Base-by-base conservation (phyloP, 2,329 filamentous ascomycete genomes). In the Chrysoporthe cubensis region DNA sequence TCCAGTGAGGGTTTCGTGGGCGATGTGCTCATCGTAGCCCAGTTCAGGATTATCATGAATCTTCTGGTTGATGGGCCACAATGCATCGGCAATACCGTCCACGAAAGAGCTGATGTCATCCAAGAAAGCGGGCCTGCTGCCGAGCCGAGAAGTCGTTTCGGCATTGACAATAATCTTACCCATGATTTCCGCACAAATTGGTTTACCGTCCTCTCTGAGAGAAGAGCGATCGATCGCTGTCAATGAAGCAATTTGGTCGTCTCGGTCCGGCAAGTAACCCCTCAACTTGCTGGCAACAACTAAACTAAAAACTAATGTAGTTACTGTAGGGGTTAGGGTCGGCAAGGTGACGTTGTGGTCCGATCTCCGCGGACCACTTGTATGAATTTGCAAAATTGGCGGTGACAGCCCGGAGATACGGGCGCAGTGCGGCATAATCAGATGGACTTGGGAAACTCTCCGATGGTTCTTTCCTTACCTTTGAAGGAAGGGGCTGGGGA, bases 31-130 rank as follows among this genome's bases (percentile, higher is more conserved):
- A 48, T 84, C 71, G 69, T 80, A 85, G 0, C 78, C 80, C 0
- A 84, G 74, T 70, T 86, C 84, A 0, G 84, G 84, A 65, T 85
- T 81, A 60, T 84, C 82, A 72, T 84, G 83, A 21, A 87, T 84
- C 66, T 80, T 80, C 52, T 83, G 80, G 73, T 82, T 85, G 66
- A 86, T 75, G 3, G 75, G 75, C 74, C 83, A 82, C 16, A 86
- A 73, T 1, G 73, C 73, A 9, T 76, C 72, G 34, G 76, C 79
- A 18, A 83, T 74, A 14, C 69, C 73, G 54, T 84, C 78, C 37
- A 82, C 71, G 63, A 76, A 78, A 26, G 76, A 68, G 64, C 80
- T 77, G 61, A 84, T 81, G 18, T 80, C 75, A 40, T 65, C 44
- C 26, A 79, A 73, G 70, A 76, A 75, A 40, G 34, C 43, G 13